Conservation (phyloP, 2,329 filamentous ascomycete species). For the Phialophora chinensis region DNA sequence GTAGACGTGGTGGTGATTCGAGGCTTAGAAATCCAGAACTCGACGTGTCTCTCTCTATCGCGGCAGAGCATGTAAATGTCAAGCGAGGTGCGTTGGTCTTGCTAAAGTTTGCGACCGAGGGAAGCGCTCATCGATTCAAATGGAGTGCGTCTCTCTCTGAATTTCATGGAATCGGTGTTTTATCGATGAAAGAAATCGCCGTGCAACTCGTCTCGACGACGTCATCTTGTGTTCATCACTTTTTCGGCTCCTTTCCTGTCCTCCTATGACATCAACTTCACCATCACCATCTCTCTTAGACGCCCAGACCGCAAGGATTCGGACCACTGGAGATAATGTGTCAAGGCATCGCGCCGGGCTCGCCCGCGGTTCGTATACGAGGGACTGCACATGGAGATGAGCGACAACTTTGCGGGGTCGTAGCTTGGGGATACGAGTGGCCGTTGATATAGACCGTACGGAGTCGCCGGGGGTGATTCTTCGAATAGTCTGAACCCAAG, state of each 20-base stretch:
- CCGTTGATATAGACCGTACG: neutral
- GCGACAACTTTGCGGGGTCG: constrained; percentile 1
- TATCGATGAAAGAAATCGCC: neutral
- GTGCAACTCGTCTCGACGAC: neutral
- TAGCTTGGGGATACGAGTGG: neutral
- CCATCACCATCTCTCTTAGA: neutral
- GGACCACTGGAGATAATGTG: neutral
- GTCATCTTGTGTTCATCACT: neutral
- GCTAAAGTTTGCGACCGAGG: neutral
- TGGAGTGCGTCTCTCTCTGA: neutral
- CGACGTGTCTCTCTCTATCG: neutral
- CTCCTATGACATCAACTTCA: neutral
- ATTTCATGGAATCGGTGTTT: neutral
- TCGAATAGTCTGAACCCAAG: neutral
- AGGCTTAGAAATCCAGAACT: neutral
- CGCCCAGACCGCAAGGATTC: neutral
- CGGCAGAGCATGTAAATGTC: neutral
- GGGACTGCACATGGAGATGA: neutral
- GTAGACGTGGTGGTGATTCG: neutral
- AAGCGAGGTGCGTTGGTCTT: neutral
- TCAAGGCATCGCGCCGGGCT: neutral
- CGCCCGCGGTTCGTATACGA: neutral
- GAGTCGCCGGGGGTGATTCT: neutral
- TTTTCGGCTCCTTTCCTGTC: neutral
- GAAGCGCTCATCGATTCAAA: neutral